phyloP scores from a whole-genome alignment of 2,329 filamentous ascomycete genomes.

The Thielaviopsis populi region DNA sequence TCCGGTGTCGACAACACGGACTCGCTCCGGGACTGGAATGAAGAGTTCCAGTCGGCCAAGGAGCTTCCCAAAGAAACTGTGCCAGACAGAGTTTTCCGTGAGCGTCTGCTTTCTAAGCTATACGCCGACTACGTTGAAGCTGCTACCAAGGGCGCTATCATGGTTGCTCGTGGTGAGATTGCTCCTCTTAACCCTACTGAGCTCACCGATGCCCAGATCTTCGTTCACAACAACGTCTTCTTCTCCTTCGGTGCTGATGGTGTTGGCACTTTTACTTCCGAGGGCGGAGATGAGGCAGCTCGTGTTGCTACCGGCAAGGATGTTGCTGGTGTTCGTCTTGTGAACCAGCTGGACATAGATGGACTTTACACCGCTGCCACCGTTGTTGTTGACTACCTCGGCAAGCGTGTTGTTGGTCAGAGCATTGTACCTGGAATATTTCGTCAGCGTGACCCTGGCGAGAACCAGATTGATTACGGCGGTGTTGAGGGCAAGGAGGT shows the following conservation, averaged over 20 bases:
- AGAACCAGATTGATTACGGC: constrained; percentile 98
- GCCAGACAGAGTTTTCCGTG: constrained; percentile 89
- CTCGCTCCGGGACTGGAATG: constrained; percentile 93
- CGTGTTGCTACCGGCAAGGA: constrained; percentile 94
- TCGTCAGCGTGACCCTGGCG: constrained; percentile 91
- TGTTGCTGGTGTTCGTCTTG: constrained; percentile 79
- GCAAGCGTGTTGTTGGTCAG: constrained; percentile 92
- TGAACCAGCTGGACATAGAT: constrained; percentile 93
- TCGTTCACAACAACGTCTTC: constrained; percentile 99
- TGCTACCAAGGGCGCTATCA: constrained; percentile 75
- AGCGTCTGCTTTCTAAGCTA: constrained; percentile 84
- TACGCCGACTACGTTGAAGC: constrained; percentile 98
- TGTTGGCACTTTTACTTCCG: constrained; percentile 89
- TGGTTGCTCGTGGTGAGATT: constrained; percentile 86
- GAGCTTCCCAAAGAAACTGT: constrained; percentile 88
- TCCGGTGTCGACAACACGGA: constrained; percentile 87
- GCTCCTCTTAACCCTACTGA: constrained; percentile 91
- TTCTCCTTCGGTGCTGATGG: constrained; percentile 97
- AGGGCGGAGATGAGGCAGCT: constrained; percentile 92
- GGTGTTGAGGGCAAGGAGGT: constrained; percentile 95
- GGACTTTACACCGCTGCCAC: constrained; percentile 92
- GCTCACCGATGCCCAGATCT: constrained; percentile 84
- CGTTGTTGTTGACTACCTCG: constrained; percentile 90
- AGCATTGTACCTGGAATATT: constrained; percentile 98
- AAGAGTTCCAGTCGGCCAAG: constrained; percentile 93